Evolutionary conservation across 371 early-diverging fungal genomes (phyloP), one percentile per base, ranked within the genome.

Genomic region (Catenaria anguillulae): DNA sequence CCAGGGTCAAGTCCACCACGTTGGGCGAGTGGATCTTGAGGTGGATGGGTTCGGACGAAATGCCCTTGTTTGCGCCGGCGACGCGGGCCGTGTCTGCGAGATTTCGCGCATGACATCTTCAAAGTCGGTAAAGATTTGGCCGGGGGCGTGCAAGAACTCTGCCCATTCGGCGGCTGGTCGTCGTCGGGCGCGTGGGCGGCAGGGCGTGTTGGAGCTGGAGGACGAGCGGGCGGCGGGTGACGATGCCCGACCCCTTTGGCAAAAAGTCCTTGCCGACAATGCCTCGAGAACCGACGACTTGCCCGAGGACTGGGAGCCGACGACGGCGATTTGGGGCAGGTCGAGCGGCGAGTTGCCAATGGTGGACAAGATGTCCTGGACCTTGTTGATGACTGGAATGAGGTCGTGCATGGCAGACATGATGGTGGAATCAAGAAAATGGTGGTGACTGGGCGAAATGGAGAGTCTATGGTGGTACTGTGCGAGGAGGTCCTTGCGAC

Each of bases 1-100:
- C 89, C 66, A 99, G 77, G 1, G 99, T 98, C 56, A 99, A 77
- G 0, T 97, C 97, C 60, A 98, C 72, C 33, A 96, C 97, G 66
- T 95, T 84, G 61, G 93, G 92, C 19, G 95, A 94, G 75, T 84
- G 93, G 60, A 98, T 77, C 46, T 90, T 84, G 42, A 99, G 79
- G 66, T 93, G 92, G 77, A 99, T 98, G 33, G 98, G 98, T 34
- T 86, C 75, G 36, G 6, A 10, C n/a, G 31, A 45, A 64, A 68
- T 67, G 73, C 87, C 91, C 69, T 92, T 93, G 75, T 93, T 92
- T 55, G 71, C 75, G 29, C 90, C 91, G 6, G 92, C 85, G 34
- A 91, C 71, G 61, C 92, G 80, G 43, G 80, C 81, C 2, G 95
- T 96, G 69, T 94, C 93, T 17, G 81, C 77, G 69, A 84, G 70